Conservation (phyloP, 148 eudicot genomes). For the Silene conica region DNA sequence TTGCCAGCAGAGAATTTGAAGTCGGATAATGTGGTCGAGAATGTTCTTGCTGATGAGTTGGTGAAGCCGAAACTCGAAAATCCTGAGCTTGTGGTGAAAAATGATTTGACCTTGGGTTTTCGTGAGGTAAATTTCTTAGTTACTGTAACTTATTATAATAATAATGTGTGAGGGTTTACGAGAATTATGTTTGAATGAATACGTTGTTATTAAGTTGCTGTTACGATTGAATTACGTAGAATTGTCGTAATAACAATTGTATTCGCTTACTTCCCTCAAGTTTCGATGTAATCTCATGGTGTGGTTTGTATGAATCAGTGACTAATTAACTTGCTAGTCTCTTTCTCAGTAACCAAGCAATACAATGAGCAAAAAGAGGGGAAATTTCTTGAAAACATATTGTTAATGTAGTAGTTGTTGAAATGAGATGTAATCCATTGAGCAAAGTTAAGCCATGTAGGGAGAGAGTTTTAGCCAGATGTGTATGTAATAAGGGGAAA, state of each 20-base stretch:
- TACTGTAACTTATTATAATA: neutral
- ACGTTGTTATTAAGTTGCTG: neutral
- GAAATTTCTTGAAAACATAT: neutral
- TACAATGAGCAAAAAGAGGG: neutral
- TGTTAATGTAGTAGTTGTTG: neutral
- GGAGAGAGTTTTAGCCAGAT: neutral
- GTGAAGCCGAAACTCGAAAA: conserved; percentile 39
- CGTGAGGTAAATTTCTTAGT: conserved; percentile 39
- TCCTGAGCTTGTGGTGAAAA: conserved; percentile 27
- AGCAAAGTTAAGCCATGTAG: neutral
- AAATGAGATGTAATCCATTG: neutral
- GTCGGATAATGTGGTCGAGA: conserved; percentile 45
- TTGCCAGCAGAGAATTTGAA: conserved; percentile 38
- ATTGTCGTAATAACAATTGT: neutral
- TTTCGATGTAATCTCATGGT: neutral
- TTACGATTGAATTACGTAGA: neutral
- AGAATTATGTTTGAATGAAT: neutral
- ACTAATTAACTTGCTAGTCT: neutral
- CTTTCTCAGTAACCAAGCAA: neutral
- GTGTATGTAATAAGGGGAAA: neutral
- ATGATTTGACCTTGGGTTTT: conserved; percentile 41
- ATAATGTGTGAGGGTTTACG: neutral
- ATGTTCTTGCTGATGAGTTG: conserved; percentile 41
- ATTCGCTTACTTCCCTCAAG: neutral
- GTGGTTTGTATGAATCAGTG: neutral